phyloP scores from a whole-genome alignment of 2,329 filamentous ascomycete genomes.

The Colletotrichum agaves region DNA sequence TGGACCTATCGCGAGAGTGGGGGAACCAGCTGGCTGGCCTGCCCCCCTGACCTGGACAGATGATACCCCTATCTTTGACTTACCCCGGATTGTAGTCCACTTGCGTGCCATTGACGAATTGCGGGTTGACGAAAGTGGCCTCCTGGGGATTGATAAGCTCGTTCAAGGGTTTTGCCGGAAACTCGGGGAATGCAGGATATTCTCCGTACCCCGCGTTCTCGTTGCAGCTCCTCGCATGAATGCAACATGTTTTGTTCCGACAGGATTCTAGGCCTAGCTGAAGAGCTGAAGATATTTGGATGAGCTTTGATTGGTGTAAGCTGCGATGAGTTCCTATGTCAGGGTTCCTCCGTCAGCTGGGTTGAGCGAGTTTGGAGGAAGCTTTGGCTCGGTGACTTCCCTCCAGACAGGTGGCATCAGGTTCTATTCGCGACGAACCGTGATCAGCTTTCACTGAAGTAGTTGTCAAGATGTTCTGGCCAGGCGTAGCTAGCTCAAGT shows the following conservation, averaged over 20 bases:
- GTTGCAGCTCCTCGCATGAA: not conserved
- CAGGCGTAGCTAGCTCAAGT: no score
- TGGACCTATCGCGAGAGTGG: constrained; percentile 17
- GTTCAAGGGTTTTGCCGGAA: not conserved
- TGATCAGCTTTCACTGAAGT: no score
- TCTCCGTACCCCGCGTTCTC: constrained; percentile 3
- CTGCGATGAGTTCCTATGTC: no score
- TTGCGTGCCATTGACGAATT: not conserved
- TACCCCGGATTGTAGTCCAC: not conserved
- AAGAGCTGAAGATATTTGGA: not conserved
- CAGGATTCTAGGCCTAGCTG: not conserved
- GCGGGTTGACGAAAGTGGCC: not conserved
- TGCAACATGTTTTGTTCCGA: not conserved
- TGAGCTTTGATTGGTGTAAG: no score
- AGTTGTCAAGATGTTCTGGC: no score
- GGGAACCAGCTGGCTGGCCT: not conserved
- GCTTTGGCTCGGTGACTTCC: no score
- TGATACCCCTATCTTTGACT: constrained; percentile 10
- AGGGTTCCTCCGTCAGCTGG: no score
- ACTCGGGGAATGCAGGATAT: constrained; percentile 1
- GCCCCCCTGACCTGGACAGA: not conserved
- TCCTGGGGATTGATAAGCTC: not conserved
- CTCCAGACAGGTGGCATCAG: no score
- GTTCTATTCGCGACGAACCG: no score
- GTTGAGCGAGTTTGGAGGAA: no score